Evolutionary conservation across 352 stramenopile genomes (phyloP), one percentile per base, ranked within the genome.

Genomic region (Thalassiosira livingstoniorum): DNA sequence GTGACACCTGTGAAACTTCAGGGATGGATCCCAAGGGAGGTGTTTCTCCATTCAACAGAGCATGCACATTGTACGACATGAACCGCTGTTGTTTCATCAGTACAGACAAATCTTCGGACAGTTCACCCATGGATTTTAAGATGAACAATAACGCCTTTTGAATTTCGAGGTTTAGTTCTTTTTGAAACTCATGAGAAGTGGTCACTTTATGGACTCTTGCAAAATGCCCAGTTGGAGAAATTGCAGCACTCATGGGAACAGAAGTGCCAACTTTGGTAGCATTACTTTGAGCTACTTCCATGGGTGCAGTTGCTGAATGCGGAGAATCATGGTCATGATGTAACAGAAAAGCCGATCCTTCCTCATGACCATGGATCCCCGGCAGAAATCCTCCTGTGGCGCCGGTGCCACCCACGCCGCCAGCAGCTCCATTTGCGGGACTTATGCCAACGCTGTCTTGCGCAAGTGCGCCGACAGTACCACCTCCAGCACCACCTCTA

Each of bases 61-160:
- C 27, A 72, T 68, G 29, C 11, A 85, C 61, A 35, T 54, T 53
- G 35, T 42, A n/a, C 2, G 62, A 57, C 39, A 76, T 69, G 23
- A 37, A 39, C 45, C 57, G 54, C 57, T 69, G 51, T 62, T 78
- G 32, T 39, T 67, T 35, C 57, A 65, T 54, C 53, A 93, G 57
- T 13, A n/a, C 23, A 4, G 53, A 75, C n/a, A 93, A 65, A 51
- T 82, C 51, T n/a, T 68, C 53, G 10, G 84, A 63, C 7, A 94
- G 39, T 42, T 82, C 54, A 11, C 87, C 89, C 76, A 92, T 83
- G 54, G 83, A 43, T 57, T 80, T 47, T n/a, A 94, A 55, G 13
- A 91, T 61, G 65, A 92, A 94, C 21, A 92, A 80, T 29, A 92
- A 67, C 15, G 90, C 77, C 57, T 90, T 92, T 81, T 92, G 82